Conservation (phyloP, 2,329 filamentous ascomycete species). For the Hymenoscyphus scutula region DNA sequence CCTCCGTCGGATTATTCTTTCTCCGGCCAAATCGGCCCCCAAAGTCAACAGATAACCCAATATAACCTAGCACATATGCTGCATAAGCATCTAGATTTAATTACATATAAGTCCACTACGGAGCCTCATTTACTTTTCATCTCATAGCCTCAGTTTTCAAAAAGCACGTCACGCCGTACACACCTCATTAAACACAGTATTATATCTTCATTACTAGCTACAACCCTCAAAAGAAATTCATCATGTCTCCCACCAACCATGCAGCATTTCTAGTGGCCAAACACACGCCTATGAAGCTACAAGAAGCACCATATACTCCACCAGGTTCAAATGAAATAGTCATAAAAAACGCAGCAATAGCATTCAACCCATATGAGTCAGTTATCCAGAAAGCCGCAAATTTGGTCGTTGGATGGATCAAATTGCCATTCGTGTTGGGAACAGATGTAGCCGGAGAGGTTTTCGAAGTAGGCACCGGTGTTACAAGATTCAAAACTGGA, state of each 20-base stretch:
- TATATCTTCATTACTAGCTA: not conserved
- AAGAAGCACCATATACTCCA: constrained; percentile 35
- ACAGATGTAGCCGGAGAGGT: constrained; percentile 56
- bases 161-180: too few relatives aligned
- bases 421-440: constrained; percentile 41
- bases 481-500: constrained; percentile 49
- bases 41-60: too few relatives aligned
- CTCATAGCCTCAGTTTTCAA: too few relatives aligned
- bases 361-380: constrained; percentile 44
- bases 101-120: too few relatives aligned
- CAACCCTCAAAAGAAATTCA: not conserved
- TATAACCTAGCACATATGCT: too few relatives aligned
- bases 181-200: too few relatives aligned
- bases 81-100: too few relatives aligned
- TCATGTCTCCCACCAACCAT: not conserved
- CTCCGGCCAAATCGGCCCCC: too few relatives aligned
- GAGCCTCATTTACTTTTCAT: too few relatives aligned
- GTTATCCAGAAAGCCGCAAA: constrained; percentile 12
- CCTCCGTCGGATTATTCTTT: too few relatives aligned
- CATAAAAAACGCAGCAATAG: constrained; percentile 40
- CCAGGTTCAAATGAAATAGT: constrained; percentile 40
- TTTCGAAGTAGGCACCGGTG: constrained; percentile 46
- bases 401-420: not conserved
- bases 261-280: not conserved
- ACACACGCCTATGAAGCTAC: not conserved